A percentile compares a stretch with the other conserved stretches of the same genome.
These are phyloP conservation scores for Suillus clintonianus DNA, from an alignment of 768 basidiomycete species.

Conservation along the genomic window DNA sequence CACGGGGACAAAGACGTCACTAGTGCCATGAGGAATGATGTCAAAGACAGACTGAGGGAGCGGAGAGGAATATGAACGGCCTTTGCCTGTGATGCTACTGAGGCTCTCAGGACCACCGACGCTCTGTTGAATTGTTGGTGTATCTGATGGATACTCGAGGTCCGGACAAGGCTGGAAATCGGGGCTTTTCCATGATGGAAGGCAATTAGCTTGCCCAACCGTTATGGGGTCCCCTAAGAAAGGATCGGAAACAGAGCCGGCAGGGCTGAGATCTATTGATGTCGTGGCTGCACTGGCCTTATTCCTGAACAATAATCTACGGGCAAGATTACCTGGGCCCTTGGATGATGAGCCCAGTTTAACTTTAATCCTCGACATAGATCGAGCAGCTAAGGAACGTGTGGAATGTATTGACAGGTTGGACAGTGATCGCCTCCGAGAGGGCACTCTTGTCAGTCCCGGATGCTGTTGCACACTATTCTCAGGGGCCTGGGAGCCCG, in stretches of 20 bases:
- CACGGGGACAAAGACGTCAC: slow-evolving; percentile 55
- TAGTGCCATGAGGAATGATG: slow-evolving; percentile 47
- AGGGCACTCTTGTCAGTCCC: slow-evolving; percentile 36
- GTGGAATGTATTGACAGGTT: slow-evolving; percentile 49
- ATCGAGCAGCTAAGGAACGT: slow-evolving; percentile 43
- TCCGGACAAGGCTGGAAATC: slow-evolving; percentile 12
- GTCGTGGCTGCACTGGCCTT: slow-evolving; percentile 19
- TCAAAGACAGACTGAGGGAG: slow-evolving; percentile 64
- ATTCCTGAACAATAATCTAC: slow-evolving; percentile 55
- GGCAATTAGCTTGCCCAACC: slow-evolving; percentile 35
- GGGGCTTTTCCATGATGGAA: slow-evolving; percentile 46
- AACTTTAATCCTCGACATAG: slow-evolving; percentile 49
- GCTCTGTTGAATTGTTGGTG: slow-evolving; percentile 9
- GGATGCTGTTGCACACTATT: slow-evolving; percentile 20
- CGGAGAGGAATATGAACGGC: slow-evolving; percentile 66
- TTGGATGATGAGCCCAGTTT: slow-evolving; percentile 46
- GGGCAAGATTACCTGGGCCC: slow-evolving; percentile 52
- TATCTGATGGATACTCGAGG: background rate
- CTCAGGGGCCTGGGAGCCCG: slow-evolving; percentile 13
- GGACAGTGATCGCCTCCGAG: slow-evolving; percentile 59
- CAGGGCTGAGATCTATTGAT: slow-evolving; percentile 5
- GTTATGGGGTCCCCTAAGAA: slow-evolving; percentile 20
- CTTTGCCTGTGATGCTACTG: slow-evolving; percentile 44
- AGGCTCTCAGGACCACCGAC: slow-evolving; percentile 18
- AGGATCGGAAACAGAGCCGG: slow-evolving; percentile 5